Percentiles rank a stretch among this genome's conserved stretches.
These are phyloP conservation scores for Aurinia saxatilis DNA, from an alignment of 345 rosid genomes.

Conservation along the genomic window DNA sequence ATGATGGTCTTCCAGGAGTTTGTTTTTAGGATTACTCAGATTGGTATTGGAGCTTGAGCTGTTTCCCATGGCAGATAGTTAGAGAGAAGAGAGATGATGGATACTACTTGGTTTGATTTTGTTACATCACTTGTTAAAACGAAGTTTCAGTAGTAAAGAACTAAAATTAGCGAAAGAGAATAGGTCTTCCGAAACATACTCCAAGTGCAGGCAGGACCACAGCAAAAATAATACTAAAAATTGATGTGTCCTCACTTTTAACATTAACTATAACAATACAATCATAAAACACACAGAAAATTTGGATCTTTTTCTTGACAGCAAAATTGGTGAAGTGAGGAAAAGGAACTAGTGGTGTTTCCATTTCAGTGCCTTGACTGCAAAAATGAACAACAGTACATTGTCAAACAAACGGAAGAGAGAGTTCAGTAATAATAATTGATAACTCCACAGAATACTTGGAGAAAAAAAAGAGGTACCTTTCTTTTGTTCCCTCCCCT, in stretches of 20 bases:
- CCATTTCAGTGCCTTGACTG: constrained; percentile 25
- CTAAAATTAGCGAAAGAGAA: constrained; percentile 16
- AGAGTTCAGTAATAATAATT: neutral
- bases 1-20: constrained; percentile 1
- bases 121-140: neutral
- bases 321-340: constrained; percentile 10
- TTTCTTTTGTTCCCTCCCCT: constrained; percentile 51
- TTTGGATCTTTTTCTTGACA: neutral
- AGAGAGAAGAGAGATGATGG: neutral
- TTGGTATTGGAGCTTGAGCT: constrained; percentile 14
- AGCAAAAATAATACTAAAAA: neutral
- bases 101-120: neutral
- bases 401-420: constrained; percentile 1
- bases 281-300: neutral
- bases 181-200: constrained; percentile 16
- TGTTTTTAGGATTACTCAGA: constrained; percentile 8
- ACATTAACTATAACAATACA: constrained; percentile 2
- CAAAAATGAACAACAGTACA: constrained; percentile 5
- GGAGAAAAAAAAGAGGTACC: constrained; percentile 31
- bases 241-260: neutral
- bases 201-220: constrained; percentile 14
- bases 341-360: neutral
- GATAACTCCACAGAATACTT: neutral
- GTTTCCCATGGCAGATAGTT: constrained; percentile 22
- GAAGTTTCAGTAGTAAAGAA: neutral